Evolutionary conservation across 140 eudicot species (phyloP), one percentile per base, ranked within the genome.

Genomic region (Bidens hawaiensis): DNA sequence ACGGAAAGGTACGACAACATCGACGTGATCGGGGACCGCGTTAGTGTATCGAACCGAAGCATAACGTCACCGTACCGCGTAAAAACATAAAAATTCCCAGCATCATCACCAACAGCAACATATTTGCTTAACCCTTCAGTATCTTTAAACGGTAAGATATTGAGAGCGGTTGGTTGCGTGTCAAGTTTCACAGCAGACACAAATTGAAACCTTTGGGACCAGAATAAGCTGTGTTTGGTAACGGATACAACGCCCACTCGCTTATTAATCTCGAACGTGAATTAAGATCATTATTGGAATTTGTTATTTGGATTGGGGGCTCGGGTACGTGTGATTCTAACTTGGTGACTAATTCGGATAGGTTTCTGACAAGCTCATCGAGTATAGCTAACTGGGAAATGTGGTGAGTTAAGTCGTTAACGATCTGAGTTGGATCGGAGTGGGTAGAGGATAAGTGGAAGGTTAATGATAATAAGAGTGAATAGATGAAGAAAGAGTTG

Each of bases 161-260:
- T 83, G 17, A 93, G 63, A 41, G 85, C 78, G 51, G 83, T 88
- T 3, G 96, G 90, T 42, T 55, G 52, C 0, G 88, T 78, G 43
- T 83, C 84, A 27, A 93, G 69, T 53, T 83, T 81, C 64, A 93
- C 97, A 33, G 99, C 99, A 0, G 97, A 83, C 38, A 88, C 77
- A 53, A 88, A 88, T 52, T 85, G 95, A 72, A 93, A 93, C 66
- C 82, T 80, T 65, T 88, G 97, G 0, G 94, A 85, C 99, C 99
- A 93, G 50, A 83, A 77, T 24, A 94, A 60, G 70, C 86, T 88
- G 59, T 88, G 95, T 69, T 78, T 88, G 0, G 94, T 88, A 55
- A 93, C 85, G 5, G 90, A 82, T 2, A 81, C 89, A 14, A 85
- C 80, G 17, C 89, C 80, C 14, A 66, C 60, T 48, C 60, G 59